Evolutionary conservation across 768 basidiomycete genomes (phyloP), one percentile per base, ranked within the genome.

Genomic region (Pulveroboletus sp.): DNA sequence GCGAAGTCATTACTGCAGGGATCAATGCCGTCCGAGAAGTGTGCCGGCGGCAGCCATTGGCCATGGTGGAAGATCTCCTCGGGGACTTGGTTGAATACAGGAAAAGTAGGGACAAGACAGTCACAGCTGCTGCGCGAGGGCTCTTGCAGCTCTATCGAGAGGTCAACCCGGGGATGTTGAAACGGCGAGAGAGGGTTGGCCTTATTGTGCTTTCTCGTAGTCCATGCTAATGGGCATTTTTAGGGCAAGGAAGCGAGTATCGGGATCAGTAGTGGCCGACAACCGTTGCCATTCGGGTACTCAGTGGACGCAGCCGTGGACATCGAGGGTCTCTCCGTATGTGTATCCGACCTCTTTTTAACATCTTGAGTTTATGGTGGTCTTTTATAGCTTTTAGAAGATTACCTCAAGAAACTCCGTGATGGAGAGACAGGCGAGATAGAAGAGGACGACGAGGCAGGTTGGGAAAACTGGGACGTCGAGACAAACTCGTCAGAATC

Each of bases 1-100:
- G 86, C 58, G 93, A 97, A 68, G 93, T 98, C 60, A 88, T 97
- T 54, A 84, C 94, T 1, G 96, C 95, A 0, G 96, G 96, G n/a
- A 72, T 99, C 55, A 99, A 99, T 67, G 81, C 91, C 14, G 92
- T 99, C 37, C 78, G 93, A 28, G 95, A 98, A 67, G 81, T 99
- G n/a, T 96, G 93, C 66, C 70, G 89, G 30, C 70, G 95, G 35
- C 96, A 99, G 64, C 92, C 95, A 5, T 94, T 93, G 91, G 83
- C 89, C 47, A 97, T 99, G 87, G 92, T 95, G 57, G 91, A 92
- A 57, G 95, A 97, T 60, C 69, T 97, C 24, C 73, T 99, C 5
- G 84, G 87, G 4, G 96, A 99, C 70, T 69, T 99, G 55, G 80
- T 98, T 45, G 94, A 93, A 69, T 99, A 99, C 67, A 77, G 85